These are phyloP conservation scores for Ustilago bromivora DNA, from an alignment of 1,284 basidiomycete genomes.

Conservation along the genomic window DNA sequence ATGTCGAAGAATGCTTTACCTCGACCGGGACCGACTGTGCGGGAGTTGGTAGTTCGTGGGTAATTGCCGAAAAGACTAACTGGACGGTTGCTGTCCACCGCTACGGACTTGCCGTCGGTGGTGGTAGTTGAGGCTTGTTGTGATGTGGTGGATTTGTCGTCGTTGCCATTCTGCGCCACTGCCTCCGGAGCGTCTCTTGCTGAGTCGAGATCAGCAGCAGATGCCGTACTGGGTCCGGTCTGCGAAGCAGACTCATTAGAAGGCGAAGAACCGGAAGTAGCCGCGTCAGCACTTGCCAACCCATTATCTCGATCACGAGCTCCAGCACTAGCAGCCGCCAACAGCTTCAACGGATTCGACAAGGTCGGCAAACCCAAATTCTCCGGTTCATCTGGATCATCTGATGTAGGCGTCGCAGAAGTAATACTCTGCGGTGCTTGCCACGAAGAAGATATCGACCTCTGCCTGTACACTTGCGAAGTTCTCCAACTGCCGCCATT, in stretches of 20 bases:
- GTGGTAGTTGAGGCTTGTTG: background rate
- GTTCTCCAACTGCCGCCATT: constrained; percentile 4
- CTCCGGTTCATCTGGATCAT: constrained; percentile 51
- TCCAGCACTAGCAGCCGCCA: constrained; percentile 49
- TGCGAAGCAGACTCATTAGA: background rate
- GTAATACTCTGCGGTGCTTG: constrained; percentile 36
- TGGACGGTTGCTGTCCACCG: constrained; percentile 14
- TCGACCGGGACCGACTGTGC: constrained; percentile 43
- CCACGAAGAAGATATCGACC: constrained; percentile 30
- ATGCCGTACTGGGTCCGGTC: background rate
- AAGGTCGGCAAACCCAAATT: constrained; percentile 52
- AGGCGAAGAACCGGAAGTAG: constrained; percentile 2
- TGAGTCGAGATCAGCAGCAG: background rate
- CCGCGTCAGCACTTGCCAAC: constrained; percentile 14
- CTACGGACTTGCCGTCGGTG: background rate
- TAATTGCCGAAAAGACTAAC: constrained; percentile 30
- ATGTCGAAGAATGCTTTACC: constrained; percentile 51
- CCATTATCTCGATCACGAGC: constrained; percentile 42
- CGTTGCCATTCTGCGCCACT: background rate
- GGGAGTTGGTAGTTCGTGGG: constrained; percentile 23
- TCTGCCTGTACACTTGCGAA: constrained; percentile 24
- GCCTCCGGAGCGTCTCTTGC: background rate
- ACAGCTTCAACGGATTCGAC: constrained; percentile 51
- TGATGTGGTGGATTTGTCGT: background rate
- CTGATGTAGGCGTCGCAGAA: constrained; percentile 41